A percentile compares a stretch with the other conserved stretches of the same genome.
These are phyloP conservation scores for Pseudocohnilembus persalinus DNA, from an alignment of 169 alveolate genomes.

Conservation along the genomic window DNA sequence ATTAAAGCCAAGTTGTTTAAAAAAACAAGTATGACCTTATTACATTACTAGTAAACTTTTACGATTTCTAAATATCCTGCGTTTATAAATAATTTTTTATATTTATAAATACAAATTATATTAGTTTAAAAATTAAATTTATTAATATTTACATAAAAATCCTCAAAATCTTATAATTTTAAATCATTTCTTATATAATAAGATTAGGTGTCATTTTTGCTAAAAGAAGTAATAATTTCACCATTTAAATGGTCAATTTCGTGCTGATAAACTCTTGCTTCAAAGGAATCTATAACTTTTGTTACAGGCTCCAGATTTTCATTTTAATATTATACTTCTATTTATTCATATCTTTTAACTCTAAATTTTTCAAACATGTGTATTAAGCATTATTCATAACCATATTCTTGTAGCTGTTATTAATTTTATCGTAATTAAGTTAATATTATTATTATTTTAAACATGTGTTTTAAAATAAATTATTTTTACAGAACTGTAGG, in stretches of 20 bases:
- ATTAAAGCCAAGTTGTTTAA: too few species aligned
- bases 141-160: neutral
- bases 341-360: neutral
- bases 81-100: too few species aligned
- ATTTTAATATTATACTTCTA: neutral
- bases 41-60: too few species aligned
- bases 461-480: too few species aligned
- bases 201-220: neutral
- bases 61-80: too few species aligned
- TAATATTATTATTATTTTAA: too few species aligned
- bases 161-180: neutral
- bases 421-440: neutral
- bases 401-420: neutral
- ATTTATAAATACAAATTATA: too few species aligned
- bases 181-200: neutral
- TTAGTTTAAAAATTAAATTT: too few species aligned
- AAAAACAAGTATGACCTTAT: too few species aligned
- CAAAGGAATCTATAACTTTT: neutral
- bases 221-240: neutral
- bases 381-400: neutral
- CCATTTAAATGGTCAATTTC: neutral
- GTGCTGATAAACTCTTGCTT: neutral
- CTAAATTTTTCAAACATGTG: neutral
- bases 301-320: neutral
- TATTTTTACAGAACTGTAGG: neutral